These are phyloP conservation scores for Neofusicoccum laricinum DNA, from an alignment of 2,329 filamentous ascomycete genomes.

Conservation along the genomic window DNA sequence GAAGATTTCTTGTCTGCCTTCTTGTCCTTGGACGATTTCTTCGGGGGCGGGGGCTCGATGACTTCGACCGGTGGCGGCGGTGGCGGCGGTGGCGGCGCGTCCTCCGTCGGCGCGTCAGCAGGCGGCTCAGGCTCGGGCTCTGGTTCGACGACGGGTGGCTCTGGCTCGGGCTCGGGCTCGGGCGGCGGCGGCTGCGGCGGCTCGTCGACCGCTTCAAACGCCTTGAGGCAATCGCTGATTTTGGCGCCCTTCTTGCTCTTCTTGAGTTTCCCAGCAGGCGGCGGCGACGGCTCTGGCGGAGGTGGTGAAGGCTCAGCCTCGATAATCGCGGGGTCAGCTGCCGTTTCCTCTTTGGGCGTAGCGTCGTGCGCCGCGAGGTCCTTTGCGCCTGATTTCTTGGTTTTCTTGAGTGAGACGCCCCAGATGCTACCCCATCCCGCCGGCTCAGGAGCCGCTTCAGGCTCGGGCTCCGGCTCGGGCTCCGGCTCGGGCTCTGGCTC, in stretches of 20 bases:
- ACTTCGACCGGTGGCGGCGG: constrained; percentile 13
- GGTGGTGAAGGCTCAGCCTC: constrained; percentile 22
- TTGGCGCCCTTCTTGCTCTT: constrained; percentile 27
- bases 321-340: constrained; percentile 16
- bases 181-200: constrained; percentile 5
- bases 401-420: constrained; percentile 45
- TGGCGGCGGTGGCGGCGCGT: background rate
- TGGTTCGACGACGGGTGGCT: constrained; percentile 24
- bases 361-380: constrained; percentile 15
- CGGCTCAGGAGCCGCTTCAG: constrained; percentile 20
- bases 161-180: constrained; percentile 24
- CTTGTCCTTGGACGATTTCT: constrained; percentile 19
- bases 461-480: constrained; percentile 27
- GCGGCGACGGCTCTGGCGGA: constrained; percentile 1
- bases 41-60: background rate
- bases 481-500: constrained; percentile 23
- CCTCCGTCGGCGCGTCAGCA: background rate
- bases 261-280: constrained; percentile 11
- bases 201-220: constrained; percentile 13
- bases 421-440: constrained; percentile 40
- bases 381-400: constrained; percentile 34
- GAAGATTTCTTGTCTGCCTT: constrained; percentile 19
- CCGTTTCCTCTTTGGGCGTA: constrained; percentile 7
- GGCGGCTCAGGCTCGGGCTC: constrained; percentile 7
- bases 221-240: constrained; percentile 10